These are phyloP conservation scores for Coprinopsis cinerea DNA, from an alignment of 768 basidiomycete species.

Conservation along the genomic window DNA sequence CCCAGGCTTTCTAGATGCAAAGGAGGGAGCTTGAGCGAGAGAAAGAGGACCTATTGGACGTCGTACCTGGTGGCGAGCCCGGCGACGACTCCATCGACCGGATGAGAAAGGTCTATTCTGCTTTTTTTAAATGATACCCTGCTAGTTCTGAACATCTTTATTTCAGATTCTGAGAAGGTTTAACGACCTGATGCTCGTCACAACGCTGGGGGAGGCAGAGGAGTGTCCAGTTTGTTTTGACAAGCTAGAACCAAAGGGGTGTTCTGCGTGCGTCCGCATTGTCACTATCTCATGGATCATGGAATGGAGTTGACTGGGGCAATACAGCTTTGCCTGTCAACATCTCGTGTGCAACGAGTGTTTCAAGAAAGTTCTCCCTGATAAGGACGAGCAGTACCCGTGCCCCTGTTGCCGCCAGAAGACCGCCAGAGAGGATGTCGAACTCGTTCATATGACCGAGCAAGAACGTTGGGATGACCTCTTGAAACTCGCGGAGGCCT, in stretches of 20 bases:
- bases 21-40: slow-evolving; percentile 30
- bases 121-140: not conserved
- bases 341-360: slow-evolving; percentile 39
- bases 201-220: slow-evolving; percentile 31
- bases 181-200: slow-evolving; percentile 30
- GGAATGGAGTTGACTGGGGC: not conserved
- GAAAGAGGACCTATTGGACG: slow-evolving; percentile 29
- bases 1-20: slow-evolving; percentile 11
- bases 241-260: slow-evolving; percentile 24
- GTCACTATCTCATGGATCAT: not conserved
- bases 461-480: slow-evolving; percentile 39
- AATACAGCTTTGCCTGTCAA: slow-evolving; percentile 35
- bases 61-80: slow-evolving; percentile 18
- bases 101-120: slow-evolving; percentile 41
- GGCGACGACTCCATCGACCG: slow-evolving; percentile 26
- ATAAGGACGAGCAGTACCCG: slow-evolving; percentile 23
- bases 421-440: slow-evolving; percentile 26
- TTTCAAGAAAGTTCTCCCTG: slow-evolving; percentile 23
- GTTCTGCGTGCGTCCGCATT: slow-evolving; percentile 26
- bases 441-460: slow-evolving; percentile 32
- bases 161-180: slow-evolving; percentile 35
- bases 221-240: slow-evolving; percentile 36
- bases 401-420: slow-evolving; percentile 34
- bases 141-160: no score
- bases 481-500: slow-evolving; percentile 31